Evolutionary conservation across 352 stramenopile species (phyloP).

Genomic region (Phytophthora ramorum): DNA sequence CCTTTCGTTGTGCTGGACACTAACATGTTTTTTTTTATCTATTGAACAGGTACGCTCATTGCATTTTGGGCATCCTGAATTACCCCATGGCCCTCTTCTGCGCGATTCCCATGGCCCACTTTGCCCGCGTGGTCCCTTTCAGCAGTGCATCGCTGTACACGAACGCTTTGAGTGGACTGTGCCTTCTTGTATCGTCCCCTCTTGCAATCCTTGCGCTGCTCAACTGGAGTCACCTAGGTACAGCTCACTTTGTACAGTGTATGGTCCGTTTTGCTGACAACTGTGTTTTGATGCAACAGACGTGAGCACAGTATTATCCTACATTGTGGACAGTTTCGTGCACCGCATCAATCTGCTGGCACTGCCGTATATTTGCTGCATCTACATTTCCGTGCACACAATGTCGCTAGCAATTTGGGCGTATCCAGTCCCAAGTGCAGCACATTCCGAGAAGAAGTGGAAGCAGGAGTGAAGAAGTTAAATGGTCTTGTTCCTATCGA

Average conservation of each 20-base stretch:
- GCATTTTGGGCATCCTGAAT: constrained; percentile 81
- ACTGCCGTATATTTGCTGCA: constrained; percentile 67
- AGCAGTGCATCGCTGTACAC: constrained; percentile 21
- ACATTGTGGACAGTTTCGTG: constrained; percentile 59
- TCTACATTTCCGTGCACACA: constrained; percentile 78
- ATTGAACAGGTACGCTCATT: constrained; percentile 62
- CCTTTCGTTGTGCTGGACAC: neutral
- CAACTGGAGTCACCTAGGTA: constrained; percentile 36
- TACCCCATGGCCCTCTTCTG: constrained; percentile 84
- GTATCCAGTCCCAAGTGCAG: constrained; percentile 22
- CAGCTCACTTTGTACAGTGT: constrained; percentile 15
- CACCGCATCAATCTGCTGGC: constrained; percentile 61
- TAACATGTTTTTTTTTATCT: constrained; percentile 23
- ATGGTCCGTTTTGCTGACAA: constrained; percentile 17
- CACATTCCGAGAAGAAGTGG: constrained; percentile 14
- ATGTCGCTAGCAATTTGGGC: constrained; percentile 62
- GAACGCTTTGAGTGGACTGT: constrained; percentile 44
- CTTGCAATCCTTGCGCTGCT: constrained; percentile 42
- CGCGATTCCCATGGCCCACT: constrained; percentile 65
- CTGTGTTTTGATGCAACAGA: constrained; percentile 25
- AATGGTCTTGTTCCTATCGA: neutral
- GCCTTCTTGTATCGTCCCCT: constrained; percentile 67
- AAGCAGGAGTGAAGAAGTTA: constrained; percentile 37
- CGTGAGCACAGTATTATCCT: constrained; percentile 29
- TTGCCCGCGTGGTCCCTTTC: constrained; percentile 59